Percentiles rank a stretch among this genome's conserved stretches.
Evolutionary conservation across 1,284 basidiomycete genomes (phyloP).

Genomic region (Cryptococcus floricola): DNA sequence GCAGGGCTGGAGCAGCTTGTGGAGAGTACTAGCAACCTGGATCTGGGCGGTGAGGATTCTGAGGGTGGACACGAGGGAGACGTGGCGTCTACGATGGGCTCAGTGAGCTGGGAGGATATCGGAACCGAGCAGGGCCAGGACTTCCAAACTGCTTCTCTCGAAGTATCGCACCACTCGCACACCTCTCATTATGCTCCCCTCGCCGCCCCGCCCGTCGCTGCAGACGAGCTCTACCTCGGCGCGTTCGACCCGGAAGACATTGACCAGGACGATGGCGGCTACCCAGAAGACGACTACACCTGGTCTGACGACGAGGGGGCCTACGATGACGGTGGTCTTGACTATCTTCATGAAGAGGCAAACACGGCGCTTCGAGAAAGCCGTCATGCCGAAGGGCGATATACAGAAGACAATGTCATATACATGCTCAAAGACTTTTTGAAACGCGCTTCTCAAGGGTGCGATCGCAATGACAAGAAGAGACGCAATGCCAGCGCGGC

Average conservation of each 20-base stretch:
- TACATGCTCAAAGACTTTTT: background rate
- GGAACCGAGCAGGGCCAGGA: background rate
- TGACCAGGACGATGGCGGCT: background rate
- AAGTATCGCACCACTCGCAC: background rate
- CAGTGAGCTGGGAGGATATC: background rate
- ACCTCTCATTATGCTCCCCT: background rate
- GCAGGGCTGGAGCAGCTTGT: background rate
- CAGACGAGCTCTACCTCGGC: conserved; percentile 1
- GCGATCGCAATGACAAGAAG: background rate
- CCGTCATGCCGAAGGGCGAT: too few relatives aligned
- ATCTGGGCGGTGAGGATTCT: background rate
- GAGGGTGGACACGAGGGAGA: background rate
- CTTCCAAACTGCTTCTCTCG: background rate
- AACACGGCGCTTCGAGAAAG: background rate
- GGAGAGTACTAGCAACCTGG: background rate
- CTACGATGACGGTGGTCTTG: background rate
- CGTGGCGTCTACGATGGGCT: background rate
- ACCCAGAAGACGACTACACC: background rate
- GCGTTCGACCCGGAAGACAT: background rate
- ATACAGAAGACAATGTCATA: background rate
- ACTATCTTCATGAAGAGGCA: background rate
- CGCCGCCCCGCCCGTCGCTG: background rate
- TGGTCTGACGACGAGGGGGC: background rate
- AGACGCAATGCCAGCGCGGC: background rate
- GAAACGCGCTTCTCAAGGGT: background rate